Evolutionary conservation across 2,329 filamentous ascomycete genomes (phyloP).

Genomic region (Penicillium sp.): DNA sequence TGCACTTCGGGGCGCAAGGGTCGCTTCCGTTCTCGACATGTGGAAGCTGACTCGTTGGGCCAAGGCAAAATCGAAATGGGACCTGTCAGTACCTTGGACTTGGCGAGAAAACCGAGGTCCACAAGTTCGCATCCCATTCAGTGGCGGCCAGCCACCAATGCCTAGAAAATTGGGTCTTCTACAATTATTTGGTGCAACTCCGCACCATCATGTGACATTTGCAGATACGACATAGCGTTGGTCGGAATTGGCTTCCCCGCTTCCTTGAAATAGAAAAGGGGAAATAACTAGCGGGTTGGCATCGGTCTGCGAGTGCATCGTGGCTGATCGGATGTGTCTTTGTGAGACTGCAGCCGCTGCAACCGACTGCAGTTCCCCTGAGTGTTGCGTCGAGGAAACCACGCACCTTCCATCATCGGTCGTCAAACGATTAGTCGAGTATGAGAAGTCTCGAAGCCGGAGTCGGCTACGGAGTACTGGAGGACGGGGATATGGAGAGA

Average conservation of each 20-base stretch:
- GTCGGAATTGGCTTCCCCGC: neutral
- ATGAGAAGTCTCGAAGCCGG: neutral
- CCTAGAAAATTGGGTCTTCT: neutral
- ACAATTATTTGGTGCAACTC: constrained; percentile 2
- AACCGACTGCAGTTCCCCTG: neutral
- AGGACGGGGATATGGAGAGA: too few species aligned
- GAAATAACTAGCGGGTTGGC: neutral
- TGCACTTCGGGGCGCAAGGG: neutral
- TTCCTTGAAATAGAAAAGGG: neutral
- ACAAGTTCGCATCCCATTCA: constrained; percentile 3
- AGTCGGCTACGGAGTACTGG: neutral
- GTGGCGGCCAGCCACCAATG: constrained; percentile 8
- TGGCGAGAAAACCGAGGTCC: neutral
- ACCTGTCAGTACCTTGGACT: neutral
- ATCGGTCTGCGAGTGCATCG: neutral
- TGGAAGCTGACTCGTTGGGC: neutral
- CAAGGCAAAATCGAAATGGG: constrained; percentile 2
- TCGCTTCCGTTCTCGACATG: neutral
- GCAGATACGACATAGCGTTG: neutral
- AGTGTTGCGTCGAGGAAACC: neutral
- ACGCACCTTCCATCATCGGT: neutral
- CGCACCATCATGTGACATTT: neutral
- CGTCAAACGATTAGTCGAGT: too few species aligned
- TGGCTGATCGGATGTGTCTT: constrained; percentile 1
- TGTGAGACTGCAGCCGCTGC: neutral